These are phyloP conservation scores for Chlamydomonas applanata DNA, from an alignment of 139 green algal genomes.

Conservation along the genomic window DNA sequence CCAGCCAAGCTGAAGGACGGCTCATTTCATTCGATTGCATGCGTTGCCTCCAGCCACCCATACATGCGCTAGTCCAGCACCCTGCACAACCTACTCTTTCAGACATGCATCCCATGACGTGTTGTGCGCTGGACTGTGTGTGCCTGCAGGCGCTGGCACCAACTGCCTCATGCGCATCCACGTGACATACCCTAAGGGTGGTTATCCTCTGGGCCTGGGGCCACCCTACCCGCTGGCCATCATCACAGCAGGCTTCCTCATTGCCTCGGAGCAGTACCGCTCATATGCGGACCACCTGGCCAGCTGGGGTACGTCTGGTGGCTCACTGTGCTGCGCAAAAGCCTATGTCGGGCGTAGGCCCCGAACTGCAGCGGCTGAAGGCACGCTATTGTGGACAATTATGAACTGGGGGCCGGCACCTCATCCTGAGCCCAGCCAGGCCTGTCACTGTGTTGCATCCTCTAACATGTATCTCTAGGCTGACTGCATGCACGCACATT, in stretches of 20 bases:
- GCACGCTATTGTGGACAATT: too few relatives aligned
- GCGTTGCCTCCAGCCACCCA: too few relatives aligned
- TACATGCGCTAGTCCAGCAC: too few relatives aligned
- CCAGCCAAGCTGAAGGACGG: too few relatives aligned
- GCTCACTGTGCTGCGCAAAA: background rate
- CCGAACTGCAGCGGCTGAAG: too few relatives aligned
- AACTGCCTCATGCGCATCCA: slow-evolving; percentile 65
- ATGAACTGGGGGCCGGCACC: background rate
- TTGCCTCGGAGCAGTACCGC: slow-evolving; percentile 64
- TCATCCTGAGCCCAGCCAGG: background rate
- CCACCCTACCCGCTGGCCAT: slow-evolving; percentile 85
- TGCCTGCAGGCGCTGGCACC: slow-evolving; percentile 29
- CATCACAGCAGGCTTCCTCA: slow-evolving; percentile 82
- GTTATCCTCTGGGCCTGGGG: slow-evolving; percentile 31
- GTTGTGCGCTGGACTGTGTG: slow-evolving; percentile 7
- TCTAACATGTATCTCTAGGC: too few relatives aligned
- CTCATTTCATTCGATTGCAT: too few relatives aligned
- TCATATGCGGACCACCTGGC: slow-evolving; percentile 66
- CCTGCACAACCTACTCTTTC: too few relatives aligned
- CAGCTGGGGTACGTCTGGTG: slow-evolving; percentile 55
- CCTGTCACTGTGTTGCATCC: too few relatives aligned
- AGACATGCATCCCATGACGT: too few relatives aligned
- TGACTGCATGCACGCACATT: background rate
- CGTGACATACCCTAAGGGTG: slow-evolving; percentile 68
- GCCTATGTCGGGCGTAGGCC: too few relatives aligned